Evolutionary conservation across 1,139 yeast species (phyloP).

Genomic region (Pneumocystis canis): DNA sequence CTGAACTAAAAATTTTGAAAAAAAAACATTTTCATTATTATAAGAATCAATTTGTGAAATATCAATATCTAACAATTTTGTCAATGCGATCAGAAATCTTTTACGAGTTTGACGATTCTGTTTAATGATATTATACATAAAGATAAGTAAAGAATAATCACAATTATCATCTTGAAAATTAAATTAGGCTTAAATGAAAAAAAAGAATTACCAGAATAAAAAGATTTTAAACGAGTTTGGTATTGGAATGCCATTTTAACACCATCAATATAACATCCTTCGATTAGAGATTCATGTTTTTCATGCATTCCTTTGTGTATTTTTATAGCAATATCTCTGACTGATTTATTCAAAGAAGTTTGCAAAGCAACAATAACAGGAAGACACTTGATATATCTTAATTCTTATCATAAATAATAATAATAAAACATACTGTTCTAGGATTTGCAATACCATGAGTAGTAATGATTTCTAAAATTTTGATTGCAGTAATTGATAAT

Average conservation of each 20-base stretch:
- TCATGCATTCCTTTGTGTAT: slow-evolving; percentile 44
- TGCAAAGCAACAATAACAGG: slow-evolving; percentile 59
- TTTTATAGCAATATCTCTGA: slow-evolving; percentile 36
- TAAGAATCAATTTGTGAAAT: slow-evolving; percentile 12
- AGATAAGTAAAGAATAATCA: slow-evolving; percentile 3
- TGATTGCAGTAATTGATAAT: slow-evolving; percentile 36
- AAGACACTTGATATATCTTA: slow-evolving; percentile 31
- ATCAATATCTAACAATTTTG: slow-evolving; percentile 26
- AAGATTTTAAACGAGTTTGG: slow-evolving; percentile 20
- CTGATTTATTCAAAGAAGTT: slow-evolving; percentile 34
- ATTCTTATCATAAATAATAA: not conserved
- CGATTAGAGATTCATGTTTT: slow-evolving; percentile 57
- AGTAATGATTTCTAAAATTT: slow-evolving; percentile 41
- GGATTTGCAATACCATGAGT: slow-evolving; percentile 64
- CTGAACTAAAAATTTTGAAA: slow-evolving; percentile 23
- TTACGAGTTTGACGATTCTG: slow-evolving; percentile 33
- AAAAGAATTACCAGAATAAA: slow-evolving; percentile 5
- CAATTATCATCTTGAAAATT: slow-evolving; percentile 17
- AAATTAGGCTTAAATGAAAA: not conserved
- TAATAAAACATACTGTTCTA: slow-evolving; percentile 21
- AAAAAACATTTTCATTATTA: slow-evolving; percentile 9
- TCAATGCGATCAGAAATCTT: slow-evolving; percentile 31
- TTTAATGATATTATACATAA: slow-evolving; percentile 33
- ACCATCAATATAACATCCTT: slow-evolving; percentile 50
- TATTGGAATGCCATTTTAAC: slow-evolving; percentile 41